Conservation (phyloP, 1,139 yeast species). For the Diutina ranongensis region DNA sequence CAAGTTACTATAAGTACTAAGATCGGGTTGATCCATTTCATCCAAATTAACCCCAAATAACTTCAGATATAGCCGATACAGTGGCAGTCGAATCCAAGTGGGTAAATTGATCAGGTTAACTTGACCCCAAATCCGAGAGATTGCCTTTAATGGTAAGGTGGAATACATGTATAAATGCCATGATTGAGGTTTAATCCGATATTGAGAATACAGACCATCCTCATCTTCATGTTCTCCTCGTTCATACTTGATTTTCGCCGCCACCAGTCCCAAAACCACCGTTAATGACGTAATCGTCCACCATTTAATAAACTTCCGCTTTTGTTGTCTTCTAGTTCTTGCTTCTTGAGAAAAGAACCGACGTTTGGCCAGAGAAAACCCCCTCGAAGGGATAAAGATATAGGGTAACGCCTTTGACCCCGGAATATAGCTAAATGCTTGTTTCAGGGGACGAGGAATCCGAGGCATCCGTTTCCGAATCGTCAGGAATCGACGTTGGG, state of each 20-base stretch:
- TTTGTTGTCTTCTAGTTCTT: constrained; percentile 29
- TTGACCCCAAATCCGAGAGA: constrained; percentile 91
- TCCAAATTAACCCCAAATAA: constrained; percentile 82
- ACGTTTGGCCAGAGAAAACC: constrained; percentile 2
- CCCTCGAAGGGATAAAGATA: constrained; percentile 1
- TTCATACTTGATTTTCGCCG: constrained; percentile 39
- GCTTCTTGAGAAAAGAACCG: constrained; percentile 36
- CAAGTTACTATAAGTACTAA: constrained; percentile 62
- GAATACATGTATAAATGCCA: constrained; percentile 88
- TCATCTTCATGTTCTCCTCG: constrained; percentile 19
- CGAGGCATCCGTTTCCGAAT: not conserved
- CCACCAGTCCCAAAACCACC: constrained; percentile 53
- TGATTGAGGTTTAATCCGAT: constrained; percentile 51
- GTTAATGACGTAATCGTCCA: constrained; percentile 60
- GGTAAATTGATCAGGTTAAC: constrained; percentile 80
- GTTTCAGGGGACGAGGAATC: constrained; percentile 2
- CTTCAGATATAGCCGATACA: constrained; percentile 66
- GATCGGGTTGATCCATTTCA: constrained; percentile 80
- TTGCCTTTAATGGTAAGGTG: constrained; percentile 81
- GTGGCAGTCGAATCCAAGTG: constrained; percentile 76
- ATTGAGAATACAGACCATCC: constrained; percentile 22
- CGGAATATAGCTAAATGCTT: not conserved
- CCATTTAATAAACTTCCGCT: constrained; percentile 49
- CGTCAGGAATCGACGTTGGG: constrained; percentile 1
- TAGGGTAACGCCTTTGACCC: constrained; percentile 4